These are phyloP conservation scores for Setomelanomma holmii DNA, from an alignment of 2,329 filamentous ascomycete genomes.

Conservation along the genomic window DNA sequence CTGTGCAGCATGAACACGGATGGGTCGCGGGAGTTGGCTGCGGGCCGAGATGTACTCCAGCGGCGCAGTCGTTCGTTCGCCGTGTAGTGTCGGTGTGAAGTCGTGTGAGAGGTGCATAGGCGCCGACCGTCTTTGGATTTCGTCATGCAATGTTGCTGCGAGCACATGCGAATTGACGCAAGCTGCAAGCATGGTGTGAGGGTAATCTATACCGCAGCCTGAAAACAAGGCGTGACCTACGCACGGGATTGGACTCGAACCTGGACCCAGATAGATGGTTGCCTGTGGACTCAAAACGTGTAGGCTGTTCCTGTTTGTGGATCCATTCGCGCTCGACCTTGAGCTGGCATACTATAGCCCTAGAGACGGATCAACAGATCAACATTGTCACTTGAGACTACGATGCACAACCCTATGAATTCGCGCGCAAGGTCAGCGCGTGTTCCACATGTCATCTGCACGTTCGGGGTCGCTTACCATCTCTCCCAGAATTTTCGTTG, in stretches of 20 bases:
- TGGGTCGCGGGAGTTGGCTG: not conserved
- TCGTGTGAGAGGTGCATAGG: constrained; percentile 26
- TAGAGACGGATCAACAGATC: not conserved
- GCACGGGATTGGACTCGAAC: constrained; percentile 10
- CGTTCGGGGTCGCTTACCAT: too few species aligned
- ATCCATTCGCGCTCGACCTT: too few species aligned
- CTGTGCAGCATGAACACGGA: constrained; percentile 2
- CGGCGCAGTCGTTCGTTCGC: constrained; percentile 5
- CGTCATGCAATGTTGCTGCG: constrained; percentile 19
- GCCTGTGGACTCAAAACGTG: not conserved
- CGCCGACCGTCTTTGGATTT: constrained; percentile 15
- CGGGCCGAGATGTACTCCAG: not conserved
- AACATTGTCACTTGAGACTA: not conserved
- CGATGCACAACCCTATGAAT: not conserved
- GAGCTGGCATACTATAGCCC: too few species aligned
- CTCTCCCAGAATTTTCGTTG: constrained; percentile 41
- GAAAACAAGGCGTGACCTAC: constrained; percentile 17
- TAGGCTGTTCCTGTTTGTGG: too few species aligned
- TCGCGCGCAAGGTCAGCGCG: not conserved
- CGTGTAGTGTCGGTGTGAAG: constrained; percentile 17
- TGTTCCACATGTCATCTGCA: not conserved
- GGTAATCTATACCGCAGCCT: constrained; percentile 16
- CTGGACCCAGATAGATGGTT: too few species aligned
- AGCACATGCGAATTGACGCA: constrained; percentile 17
- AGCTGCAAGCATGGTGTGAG: not conserved